A percentile compares a stretch with the other conserved stretches of the same genome.
These are phyloP conservation scores for Barnettozyma siamensis DNA, from an alignment of 805 yeast genomes.

Conservation along the genomic window DNA sequence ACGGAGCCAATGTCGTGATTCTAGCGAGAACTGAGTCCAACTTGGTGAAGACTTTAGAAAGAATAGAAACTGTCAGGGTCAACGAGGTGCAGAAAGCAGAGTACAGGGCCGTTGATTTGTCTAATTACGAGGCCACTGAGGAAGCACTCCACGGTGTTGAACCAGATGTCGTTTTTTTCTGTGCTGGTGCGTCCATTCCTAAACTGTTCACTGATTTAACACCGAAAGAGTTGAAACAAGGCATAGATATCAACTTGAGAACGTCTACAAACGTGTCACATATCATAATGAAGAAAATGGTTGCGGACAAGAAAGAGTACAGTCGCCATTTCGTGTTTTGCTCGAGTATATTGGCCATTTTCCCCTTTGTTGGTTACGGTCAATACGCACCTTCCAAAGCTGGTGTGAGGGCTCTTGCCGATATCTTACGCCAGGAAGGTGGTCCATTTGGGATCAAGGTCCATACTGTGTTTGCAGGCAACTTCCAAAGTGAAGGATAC, in stretches of 20 bases:
- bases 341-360: constrained; percentile 77
- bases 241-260: constrained; percentile 64
- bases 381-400: constrained; percentile 89
- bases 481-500: constrained; percentile 84
- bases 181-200: constrained; percentile 86
- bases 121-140: constrained; percentile 46
- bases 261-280: constrained; percentile 73
- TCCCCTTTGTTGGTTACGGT: constrained; percentile 85
- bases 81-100: constrained; percentile 16
- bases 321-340: constrained; percentile 52
- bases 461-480: constrained; percentile 80
- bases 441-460: constrained; percentile 62
- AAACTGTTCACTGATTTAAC: constrained; percentile 68
- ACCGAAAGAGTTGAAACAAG: constrained; percentile 49
- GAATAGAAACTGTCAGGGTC: constrained; percentile 31
- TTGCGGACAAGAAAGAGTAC: constrained; percentile 19
- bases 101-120: constrained; percentile 60
- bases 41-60: constrained; percentile 43
- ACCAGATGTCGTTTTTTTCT: constrained; percentile 75
- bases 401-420: constrained; percentile 71
- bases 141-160: constrained; percentile 35
- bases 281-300: constrained; percentile 42
- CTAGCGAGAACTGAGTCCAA: constrained; percentile 72
- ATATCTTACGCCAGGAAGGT: constrained; percentile 77
- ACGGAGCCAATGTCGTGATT: constrained; percentile 61